Base-by-base conservation (phyloP, 192 early-diverging fungal species). In the Mortierella claussenii region DNA sequence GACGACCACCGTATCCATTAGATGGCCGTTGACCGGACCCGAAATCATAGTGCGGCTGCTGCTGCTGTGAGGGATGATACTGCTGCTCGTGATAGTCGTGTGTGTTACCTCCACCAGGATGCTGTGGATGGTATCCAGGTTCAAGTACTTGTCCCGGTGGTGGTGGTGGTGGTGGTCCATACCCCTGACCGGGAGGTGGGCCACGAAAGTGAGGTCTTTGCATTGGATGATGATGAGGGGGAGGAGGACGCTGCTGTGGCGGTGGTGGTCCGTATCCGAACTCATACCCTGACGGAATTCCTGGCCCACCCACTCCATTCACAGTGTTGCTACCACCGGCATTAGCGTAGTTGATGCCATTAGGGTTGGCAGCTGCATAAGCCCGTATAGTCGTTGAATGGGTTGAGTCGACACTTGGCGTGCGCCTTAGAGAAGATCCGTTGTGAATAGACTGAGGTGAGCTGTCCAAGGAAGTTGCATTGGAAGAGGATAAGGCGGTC, bases 31-130 rank as follows among this genome's bases (percentile, higher is more conserved):
- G 13, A 13, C 37, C 37, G n/a, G n/a, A n/a, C n/a, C n/a, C n/a
- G n/a, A n/a, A n/a, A n/a, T n/a, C 65, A 62, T 78, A 62, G 11
- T 66, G 47, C 43, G 68, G 52, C 11, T 81, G 69, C 30, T 62
- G 46, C 18, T 62, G 48, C 61, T 37, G n/a, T n/a, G n/a, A n/a
- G n/a, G n/a, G n/a, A n/a, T n/a, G n/a, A n/a, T n/a, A n/a, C n/a
- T n/a, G n/a, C n/a, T n/a, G n/a, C n/a, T 70, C 52, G 43, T 69
- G 65, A 36, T 66, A 64, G 26, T 65, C 78, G 20, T 69, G 55
- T 56, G 37, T 13, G 13, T 40, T 40, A 13, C 37, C 37, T 10
- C 13, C 13, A 40, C 48, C 53, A 2, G 45, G 47, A 65, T 82
- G 79, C 20, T 80, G 67, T 18, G 47, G 69, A 23, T 74, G 69